Base-by-base conservation (phyloP, 2,329 filamentous ascomycete species). In the Emericellopsis atlantica region DNA sequence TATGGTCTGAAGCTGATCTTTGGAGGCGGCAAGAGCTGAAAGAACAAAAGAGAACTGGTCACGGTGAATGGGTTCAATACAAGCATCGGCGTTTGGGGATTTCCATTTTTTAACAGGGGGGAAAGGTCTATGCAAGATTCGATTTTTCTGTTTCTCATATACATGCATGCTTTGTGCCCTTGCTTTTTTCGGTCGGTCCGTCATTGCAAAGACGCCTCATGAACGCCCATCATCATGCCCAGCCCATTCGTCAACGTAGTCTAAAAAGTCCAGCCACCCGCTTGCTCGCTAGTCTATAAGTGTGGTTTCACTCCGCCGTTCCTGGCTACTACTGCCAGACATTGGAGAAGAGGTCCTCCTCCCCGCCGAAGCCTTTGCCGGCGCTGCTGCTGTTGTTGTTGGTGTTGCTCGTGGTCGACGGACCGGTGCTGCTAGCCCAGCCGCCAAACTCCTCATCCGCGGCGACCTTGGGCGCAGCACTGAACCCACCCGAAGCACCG, bases 381-480 rank as follows among this genome's bases (percentile, higher is more conserved):
- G 72, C 63, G 11, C 39, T 66, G 61, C 83, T 75, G 38, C 70
- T 62, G 12, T 60, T 53, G 12, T 60, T 53, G 23, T 61, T 55
- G 21, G 59, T 59, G 38, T 58, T 59, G 35, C 56, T 57, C 16
- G 65, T 54, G 26, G 61, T 56, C 1, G 61, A 56, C 8, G 68
- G 63, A 32, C 68, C 51, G 49, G 73, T 53, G 74, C 81, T 65
- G 70, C 86, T 93, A 37, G 85, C 79, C 90, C 90, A 96, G 11
- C 90, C 89, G 16, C 90, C 90, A 65, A 95, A 96, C 55, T 96
- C 90, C 60, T 96, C 90, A 52, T 96, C 90, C 0, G 85, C 83
- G 31, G 84, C 73, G 3, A 95, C 84, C 52, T 82, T 81, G 21
- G 85, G 79, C 33, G 68, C 64, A 41, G 67, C 55, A 40, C 68